Evolutionary conservation across 2,329 filamentous ascomycete genomes (phyloP), one percentile per base, ranked within the genome.

Genomic region (Aaosphaeria pasadenensis): DNA sequence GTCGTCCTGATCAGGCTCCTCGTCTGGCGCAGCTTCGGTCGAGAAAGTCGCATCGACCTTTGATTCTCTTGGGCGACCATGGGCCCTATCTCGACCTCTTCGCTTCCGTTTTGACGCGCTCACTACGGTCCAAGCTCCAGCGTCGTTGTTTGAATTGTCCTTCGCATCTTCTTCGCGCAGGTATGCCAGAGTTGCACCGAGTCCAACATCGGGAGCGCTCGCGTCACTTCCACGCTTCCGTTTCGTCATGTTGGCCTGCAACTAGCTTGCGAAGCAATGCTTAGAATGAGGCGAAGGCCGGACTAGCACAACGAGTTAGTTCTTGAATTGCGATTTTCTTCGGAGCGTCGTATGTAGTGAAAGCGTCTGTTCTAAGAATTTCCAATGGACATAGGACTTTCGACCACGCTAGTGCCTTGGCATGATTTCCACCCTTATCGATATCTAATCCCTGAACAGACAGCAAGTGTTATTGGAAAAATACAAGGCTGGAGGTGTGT

Each of bases 61-160:
- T 54, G 4, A 42, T 11, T 11, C 35, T 40, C 11, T 36, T 39
- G 28, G 42, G 32, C 9, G 42, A 43, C 39, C 30, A 31, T 56
- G 41, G 13, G 45, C 32, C 5, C 13, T 29, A 9, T 42, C 17
- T 28, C 48, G 54, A 43, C 57, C 53, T 46, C 54, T 60, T 36
- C 56, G 54, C 47, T 57, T 60, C 47, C 58, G 59, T 49, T 59
- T 64, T 30, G 54, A 45, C 30, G 52, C 45, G 40, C 58, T 58
- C 40, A 65, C 62, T 41, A 59, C 58, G 30, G 58, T 62, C 64
- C 66, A 69, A 45, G 57, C 62, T 39, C 60, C 58, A 39, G 58
- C 53, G 38, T 59, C 57, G 7, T 50, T 45, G 7, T 51, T 46
- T 32, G 54, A 46, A 13, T 46, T 44, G 17, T 48, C 49, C 9